phyloP scores from a whole-genome alignment of 73 alveolate species.

The Paramecium biaurelia region DNA sequence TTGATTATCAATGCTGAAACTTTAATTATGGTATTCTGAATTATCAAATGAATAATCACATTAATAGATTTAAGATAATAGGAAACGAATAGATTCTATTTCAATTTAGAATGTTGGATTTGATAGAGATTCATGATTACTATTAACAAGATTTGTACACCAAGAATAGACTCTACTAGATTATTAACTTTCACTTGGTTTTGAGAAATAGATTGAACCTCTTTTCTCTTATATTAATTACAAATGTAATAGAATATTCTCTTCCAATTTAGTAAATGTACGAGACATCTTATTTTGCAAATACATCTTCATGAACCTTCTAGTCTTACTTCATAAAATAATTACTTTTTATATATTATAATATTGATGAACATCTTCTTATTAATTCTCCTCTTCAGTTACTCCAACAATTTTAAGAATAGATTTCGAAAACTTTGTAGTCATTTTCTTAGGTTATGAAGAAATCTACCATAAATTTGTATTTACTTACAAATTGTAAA shows the following conservation, averaged over 20 bases:
- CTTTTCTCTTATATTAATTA: neutral
- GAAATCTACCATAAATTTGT: neutral
- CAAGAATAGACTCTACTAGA: neutral
- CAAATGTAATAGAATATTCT: constrained; percentile 5
- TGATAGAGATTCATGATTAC: neutral
- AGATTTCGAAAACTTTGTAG: neutral
- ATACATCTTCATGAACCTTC: constrained; percentile 37
- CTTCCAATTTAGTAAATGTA: neutral
- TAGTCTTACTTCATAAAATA: constrained; percentile 44
- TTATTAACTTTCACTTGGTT: constrained; percentile 16
- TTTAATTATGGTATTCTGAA: neutral
- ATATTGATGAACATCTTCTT: neutral
- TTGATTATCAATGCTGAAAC: neutral
- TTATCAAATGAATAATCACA: neutral
- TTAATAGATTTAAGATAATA: neutral
- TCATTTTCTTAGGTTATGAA: neutral
- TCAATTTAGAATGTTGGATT: constrained; percentile 19
- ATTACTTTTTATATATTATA: constrained; percentile 5
- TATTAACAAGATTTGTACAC: constrained; percentile 1
- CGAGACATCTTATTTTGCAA: neutral
- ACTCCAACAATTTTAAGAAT: constrained; percentile 37
- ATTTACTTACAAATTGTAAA: neutral
- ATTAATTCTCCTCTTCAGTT: neutral
- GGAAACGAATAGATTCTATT: neutral
- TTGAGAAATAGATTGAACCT: neutral